phyloP scores from a whole-genome alignment of 139 green algal species.

The Nannochloris sp. region DNA sequence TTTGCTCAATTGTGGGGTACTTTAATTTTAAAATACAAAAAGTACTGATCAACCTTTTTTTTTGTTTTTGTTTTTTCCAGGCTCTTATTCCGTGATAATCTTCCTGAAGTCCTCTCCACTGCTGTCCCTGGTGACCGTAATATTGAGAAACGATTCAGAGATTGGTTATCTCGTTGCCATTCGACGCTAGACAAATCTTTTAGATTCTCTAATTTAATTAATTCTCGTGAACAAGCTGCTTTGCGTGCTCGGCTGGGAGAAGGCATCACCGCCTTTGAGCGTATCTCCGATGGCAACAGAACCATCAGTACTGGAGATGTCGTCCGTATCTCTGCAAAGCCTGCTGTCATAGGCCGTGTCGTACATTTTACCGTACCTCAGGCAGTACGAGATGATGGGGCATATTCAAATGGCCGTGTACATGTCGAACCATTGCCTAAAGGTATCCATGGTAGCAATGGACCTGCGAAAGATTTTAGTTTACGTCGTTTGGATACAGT shows the following conservation, averaged over 20 bases:
- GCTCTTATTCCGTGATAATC: constrained; percentile 57
- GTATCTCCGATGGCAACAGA: constrained; percentile 34
- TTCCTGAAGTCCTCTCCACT: constrained; percentile 46
- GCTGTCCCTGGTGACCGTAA: constrained; percentile 42
- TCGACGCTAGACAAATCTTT: constrained; percentile 55
- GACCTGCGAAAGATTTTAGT: constrained; percentile 22
- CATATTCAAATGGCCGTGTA: constrained; percentile 43
- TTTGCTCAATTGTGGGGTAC: not conserved
- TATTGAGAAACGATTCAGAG: constrained; percentile 47
- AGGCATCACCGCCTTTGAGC: constrained; percentile 52
- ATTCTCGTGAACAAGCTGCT: constrained; percentile 31
- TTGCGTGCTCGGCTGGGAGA: constrained; percentile 27
- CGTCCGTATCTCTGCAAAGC: constrained; percentile 51
- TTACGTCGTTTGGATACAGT: constrained; percentile 47
- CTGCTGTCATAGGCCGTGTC: constrained; percentile 41
- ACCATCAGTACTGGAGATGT: constrained; percentile 40
- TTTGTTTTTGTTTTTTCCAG: not conserved
- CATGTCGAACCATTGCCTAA: constrained; percentile 44
- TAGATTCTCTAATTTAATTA: constrained; percentile 37
- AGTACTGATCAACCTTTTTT: not conserved
- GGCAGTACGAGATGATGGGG: constrained; percentile 33
- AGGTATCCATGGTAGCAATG: constrained; percentile 39
- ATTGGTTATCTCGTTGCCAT: constrained; percentile 68
- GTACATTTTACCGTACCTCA: constrained; percentile 46
- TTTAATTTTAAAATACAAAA: not conserved